Evolutionary conservation across 257 asterid genomes (phyloP).

Genomic region (Fraxinus cuspidata): DNA sequence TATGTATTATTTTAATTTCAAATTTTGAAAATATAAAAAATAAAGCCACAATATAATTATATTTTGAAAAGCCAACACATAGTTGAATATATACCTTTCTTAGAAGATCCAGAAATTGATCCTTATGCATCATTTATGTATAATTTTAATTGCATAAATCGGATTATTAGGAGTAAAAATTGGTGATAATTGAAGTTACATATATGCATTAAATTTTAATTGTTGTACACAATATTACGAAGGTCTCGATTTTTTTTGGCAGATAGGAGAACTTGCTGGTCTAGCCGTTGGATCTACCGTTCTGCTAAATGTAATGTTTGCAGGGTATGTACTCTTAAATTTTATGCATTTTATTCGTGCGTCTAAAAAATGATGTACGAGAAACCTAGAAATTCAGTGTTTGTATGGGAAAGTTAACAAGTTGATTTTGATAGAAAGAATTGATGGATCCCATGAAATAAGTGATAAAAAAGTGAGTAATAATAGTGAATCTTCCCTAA

Average conservation of each 20-base stretch:
- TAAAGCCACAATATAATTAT: too few species aligned
- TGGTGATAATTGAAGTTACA: background rate
- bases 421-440: too few species aligned
- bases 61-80: background rate
- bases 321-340: constrained; percentile 50
- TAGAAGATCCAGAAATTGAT: constrained; percentile 12
- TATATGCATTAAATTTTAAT: too few species aligned
- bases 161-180: background rate
- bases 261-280: constrained; percentile 96
- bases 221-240: background rate
- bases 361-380: too few species aligned
- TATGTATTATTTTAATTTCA: too few species aligned
- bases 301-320: constrained; percentile 80
- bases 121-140: background rate
- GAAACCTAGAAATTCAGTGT: too few species aligned
- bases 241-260: background rate
- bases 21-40: too few species aligned
- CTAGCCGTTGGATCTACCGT: constrained; percentile 88
- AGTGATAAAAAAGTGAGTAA: too few species aligned
- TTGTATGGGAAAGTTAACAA: too few species aligned
- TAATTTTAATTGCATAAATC: background rate
- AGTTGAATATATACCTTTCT: background rate
- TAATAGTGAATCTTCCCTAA: too few species aligned
- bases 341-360: too few species aligned
- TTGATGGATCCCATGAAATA: too few species aligned